phyloP scores from a whole-genome alignment of 139 green algal genomes.

The Limnomonas spitsbergensis region DNA sequence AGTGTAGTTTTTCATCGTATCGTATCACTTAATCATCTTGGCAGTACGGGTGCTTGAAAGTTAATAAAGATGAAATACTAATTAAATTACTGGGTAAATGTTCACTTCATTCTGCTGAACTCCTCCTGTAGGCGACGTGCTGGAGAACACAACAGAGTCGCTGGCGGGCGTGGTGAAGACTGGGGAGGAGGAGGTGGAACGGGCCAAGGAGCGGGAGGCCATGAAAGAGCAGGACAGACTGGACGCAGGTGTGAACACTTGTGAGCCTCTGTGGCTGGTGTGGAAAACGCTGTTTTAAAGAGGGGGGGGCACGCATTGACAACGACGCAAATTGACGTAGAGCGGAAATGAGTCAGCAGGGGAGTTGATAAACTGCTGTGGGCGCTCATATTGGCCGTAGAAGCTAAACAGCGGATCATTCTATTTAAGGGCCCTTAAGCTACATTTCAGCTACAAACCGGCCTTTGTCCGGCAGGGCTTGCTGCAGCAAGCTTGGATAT shows the following conservation, averaged over 20 bases:
- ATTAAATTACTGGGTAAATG: not conserved
- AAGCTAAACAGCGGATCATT: too few relatives aligned
- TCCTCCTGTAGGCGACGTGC: not conserved
- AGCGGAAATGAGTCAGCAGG: not conserved
- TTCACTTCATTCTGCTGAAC: not conserved
- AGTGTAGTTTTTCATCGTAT: not conserved
- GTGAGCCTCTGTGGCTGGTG: too few relatives aligned
- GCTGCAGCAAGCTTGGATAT: too few relatives aligned
- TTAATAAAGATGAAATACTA: not conserved
- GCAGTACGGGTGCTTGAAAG: not conserved
- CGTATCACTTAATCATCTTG: not conserved
- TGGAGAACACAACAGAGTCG: not conserved
- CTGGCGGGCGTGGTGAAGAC: not conserved
- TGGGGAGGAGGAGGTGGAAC: not conserved
- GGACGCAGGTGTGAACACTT: not conserved
- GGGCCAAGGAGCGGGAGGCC: not conserved
- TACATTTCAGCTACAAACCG: too few relatives aligned
- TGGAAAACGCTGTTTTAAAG: too few relatives aligned
- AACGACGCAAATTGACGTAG: not conserved
- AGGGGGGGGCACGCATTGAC: not conserved
- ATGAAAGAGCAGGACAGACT: not conserved
- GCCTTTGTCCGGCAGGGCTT: too few relatives aligned
- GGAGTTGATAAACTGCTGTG: not conserved
- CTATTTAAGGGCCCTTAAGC: too few relatives aligned
- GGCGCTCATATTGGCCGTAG: not conserved